phyloP scores from a whole-genome alignment of 495 filamentous ascomycete genomes.

The Hypomontagnella monticulosa region DNA sequence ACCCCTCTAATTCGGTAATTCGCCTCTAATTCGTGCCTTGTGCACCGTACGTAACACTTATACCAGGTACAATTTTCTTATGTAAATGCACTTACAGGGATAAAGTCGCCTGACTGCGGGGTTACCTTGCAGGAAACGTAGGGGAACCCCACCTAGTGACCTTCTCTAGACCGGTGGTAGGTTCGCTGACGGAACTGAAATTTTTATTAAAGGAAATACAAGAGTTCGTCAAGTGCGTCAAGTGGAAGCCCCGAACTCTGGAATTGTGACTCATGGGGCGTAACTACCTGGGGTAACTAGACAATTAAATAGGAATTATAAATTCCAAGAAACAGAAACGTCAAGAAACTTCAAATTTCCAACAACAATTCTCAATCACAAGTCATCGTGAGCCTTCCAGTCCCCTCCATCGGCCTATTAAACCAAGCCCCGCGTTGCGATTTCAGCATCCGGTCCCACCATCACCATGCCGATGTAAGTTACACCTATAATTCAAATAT shows the following conservation, averaged over 20 bases:
- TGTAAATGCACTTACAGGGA: conserved; percentile 19
- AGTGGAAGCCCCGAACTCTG: conserved; percentile 5
- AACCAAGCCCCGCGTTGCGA: conserved; percentile 4
- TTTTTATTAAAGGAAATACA: conserved; percentile 36
- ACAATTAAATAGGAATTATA: conserved; percentile 5
- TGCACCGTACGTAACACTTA: neutral
- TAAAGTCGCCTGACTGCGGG: conserved; percentile 31
- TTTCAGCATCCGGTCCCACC: conserved; percentile 16
- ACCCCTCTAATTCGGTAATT: too few species aligned
- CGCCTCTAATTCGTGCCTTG: too few species aligned
- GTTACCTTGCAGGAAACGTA: conserved; percentile 29
- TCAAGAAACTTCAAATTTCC: neutral
- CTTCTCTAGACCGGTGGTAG: neutral
- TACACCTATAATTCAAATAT: conserved; percentile 11
- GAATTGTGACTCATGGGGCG: conserved; percentile 44
- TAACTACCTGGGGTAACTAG: neutral
- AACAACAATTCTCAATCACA: neutral
- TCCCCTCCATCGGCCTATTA: neutral
- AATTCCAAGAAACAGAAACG: neutral
- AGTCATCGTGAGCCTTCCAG: neutral
- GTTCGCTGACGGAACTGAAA: conserved; percentile 28
- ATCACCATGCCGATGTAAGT: conserved; percentile 48
- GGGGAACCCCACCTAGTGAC: conserved; percentile 31
- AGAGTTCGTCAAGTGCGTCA: conserved; percentile 22
- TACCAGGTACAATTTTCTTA: neutral